Evolutionary conservation across 2,329 filamentous ascomycete genomes (phyloP), one percentile per base, ranked within the genome.

Genomic region (Aspergillus eucalypticola): DNA sequence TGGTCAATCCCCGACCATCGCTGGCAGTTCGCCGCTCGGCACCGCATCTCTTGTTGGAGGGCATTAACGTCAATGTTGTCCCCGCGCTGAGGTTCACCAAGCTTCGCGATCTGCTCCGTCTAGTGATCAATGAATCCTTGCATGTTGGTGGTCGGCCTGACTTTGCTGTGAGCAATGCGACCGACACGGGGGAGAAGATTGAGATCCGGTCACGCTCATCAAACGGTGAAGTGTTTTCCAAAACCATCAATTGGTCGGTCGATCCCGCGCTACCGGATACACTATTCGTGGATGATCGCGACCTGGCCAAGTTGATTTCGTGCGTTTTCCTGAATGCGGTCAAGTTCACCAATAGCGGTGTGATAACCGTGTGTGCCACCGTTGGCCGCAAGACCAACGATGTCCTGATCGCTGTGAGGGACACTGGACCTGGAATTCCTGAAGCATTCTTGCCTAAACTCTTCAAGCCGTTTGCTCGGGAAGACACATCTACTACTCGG

Each of bases 351-450:
- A 86, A 89, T 59, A 80, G 81, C 57, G 88, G 88, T 6, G 79
- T 75, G 11, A 88, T 91, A 58, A 82, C 76, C 2, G 75, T 90
- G 11, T 74, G 74, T 50, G 85, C 83, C 3, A 81, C 78, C 5
- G 77, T 87, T 44, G 84, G 82, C 56, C 73, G 75, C 35, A 82
- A 78, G 56, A 70, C 74, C 4, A 81, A 82, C 35, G 84, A 85
- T 68, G 79, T 90, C 44, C 78, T 86, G 48, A 84, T 90, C 68
- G 84, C 80, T 62, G 81, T 90, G 58, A 78, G 80, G 15, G 88
- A 91, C 72, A 89, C 87, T 17, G 88, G 88, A 7, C 84, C 85
- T 52, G 88, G 88, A 3, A 91, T 91, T 49, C 86, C 87, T 0
- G 81, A 84, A 52, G 85, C 84, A 11, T 90, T 90, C 67, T 74